Evolutionary conservation across 345 rosid genomes (phyloP), one percentile per base, ranked within the genome.

Genomic region (Conringia planisiliqua): DNA sequence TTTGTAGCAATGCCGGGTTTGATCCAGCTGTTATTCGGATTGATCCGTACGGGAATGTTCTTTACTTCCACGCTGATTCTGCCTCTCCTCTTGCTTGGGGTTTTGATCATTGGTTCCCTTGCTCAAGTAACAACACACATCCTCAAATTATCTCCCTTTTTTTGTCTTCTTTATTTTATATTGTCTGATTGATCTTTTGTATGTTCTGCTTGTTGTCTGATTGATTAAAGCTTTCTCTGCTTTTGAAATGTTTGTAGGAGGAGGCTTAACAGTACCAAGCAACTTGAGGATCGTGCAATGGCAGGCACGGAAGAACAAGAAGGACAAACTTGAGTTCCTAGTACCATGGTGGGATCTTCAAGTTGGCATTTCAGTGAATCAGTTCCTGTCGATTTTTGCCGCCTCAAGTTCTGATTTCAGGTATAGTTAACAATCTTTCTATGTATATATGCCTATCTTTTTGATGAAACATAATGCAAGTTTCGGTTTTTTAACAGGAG

Each of bases 291-390:
- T 95, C 74, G 79, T 95, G 69, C 98, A 95, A 57, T 86, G 98
- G 97, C 99, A 95, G 72, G 96, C 86, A 43, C 84, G 89, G 62
- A 90, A 82, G 83, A 91, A 83, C 79, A 95, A 90, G 86, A 93
- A 89, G 56, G 81, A 84, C 82, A 86, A 90, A 69, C 82, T 84
- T 42, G 97, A 95, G 65, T 89, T 89, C 77, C 84, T 86, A n/a
- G 87, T 95, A 35, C 98, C 98, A n/a, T 92, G 97, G 97, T 92
- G 99, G 98, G 99, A 95, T 71, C 85, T 90, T 52, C 98, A 92
- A 69, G 75, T 89, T 58, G 97, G 98, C 5, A 84, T 95, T 59
- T 90, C 97, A n/a, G 92, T 90, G 9, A 92, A 87, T 73, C 98
- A 95, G 86, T 95, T 95, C 81, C 58, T 92, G 55, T 92, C 96